phyloP scores from a whole-genome alignment of 169 alveolate genomes.

The Plasmodium billcollinsi region DNA sequence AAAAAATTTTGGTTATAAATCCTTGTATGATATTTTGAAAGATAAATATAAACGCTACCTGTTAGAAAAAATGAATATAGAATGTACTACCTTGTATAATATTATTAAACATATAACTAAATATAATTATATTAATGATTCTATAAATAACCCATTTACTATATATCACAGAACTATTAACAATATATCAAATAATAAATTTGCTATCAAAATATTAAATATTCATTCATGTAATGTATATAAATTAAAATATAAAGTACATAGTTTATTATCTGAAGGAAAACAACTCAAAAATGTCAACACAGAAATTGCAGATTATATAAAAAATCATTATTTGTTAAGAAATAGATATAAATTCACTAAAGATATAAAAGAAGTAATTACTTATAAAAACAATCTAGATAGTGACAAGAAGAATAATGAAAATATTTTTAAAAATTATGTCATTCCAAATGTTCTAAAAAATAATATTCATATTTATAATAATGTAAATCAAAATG shows the following conservation, averaged over 20 bases:
- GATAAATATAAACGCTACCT: conserved; percentile 12
- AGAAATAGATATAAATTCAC: not conserved
- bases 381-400: conserved; percentile 17
- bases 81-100: conserved; percentile 24
- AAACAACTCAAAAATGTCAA: conserved; percentile 76
- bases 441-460: not conserved
- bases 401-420: not conserved
- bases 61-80: conserved; percentile 15
- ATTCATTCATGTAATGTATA: conserved; percentile 60
- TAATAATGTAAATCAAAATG: not conserved
- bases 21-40: conserved; percentile 47
- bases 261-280: conserved; percentile 81
- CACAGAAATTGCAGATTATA: conserved; percentile 69
- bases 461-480: not conserved
- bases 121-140: conserved; percentile 42
- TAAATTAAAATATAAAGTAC: conserved; percentile 79
- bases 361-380: not conserved
- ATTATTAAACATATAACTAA: conserved; percentile 43
- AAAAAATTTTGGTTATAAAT: conserved; percentile 37
- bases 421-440: conserved; percentile 5
- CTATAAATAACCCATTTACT: conserved; percentile 50
- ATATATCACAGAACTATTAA: conserved; percentile 40
- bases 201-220: conserved; percentile 81
- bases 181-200: conserved; percentile 40
- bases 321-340: conserved; percentile 1